Evolutionary conservation across 1,284 basidiomycete species (phyloP), one percentile per base, ranked within the genome.

Genomic region (Porogramme epimiltina): DNA sequence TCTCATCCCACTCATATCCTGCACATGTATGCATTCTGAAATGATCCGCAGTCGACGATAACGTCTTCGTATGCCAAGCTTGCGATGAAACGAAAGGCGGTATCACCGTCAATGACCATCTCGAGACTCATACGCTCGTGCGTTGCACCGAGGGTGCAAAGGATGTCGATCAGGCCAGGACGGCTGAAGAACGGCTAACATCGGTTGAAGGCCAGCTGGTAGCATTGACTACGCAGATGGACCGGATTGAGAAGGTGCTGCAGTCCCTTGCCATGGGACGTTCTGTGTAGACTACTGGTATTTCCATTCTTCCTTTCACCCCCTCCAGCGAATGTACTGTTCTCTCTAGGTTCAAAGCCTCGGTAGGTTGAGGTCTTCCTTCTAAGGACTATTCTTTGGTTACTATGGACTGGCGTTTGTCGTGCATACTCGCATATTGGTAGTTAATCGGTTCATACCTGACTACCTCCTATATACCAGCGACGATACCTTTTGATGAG

Each of bases 121-220:
- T 28, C 9, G 39, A 41, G 38, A 50, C 51, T 16, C 65, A 65
- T 42, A 62, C 55, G 38, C 57, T 65, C 5, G 63, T 64, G 18
- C 43, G 56, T 4, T 62, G 62, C 24, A 53, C 49, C 22, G 58
- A 59, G 48, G 38, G 37, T 1, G 28, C 9, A 4, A 45, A 41
- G 5, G 51, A 44, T 0, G 28, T 11, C 1, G 28, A 22, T 2
- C 24, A 25, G 16, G 44, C 44, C 8, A n/a, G 37, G 22, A 45
- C 34, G 24, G 22, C 45, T 16, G 58, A 63, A 46, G 52, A 64
- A 20, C 45, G 54, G 23, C 48, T 62, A 4, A 44, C 58, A 16
- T 47, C 59, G 15, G 43, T 66, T 9, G 65, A 68, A 34, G 52
- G 56, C 24, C 55, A 59, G 47, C 39, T 67, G 1, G 40, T 49